Base-by-base conservation (phyloP, 2,329 filamentous ascomycete genomes). In the Trichoderma hamatum region DNA sequence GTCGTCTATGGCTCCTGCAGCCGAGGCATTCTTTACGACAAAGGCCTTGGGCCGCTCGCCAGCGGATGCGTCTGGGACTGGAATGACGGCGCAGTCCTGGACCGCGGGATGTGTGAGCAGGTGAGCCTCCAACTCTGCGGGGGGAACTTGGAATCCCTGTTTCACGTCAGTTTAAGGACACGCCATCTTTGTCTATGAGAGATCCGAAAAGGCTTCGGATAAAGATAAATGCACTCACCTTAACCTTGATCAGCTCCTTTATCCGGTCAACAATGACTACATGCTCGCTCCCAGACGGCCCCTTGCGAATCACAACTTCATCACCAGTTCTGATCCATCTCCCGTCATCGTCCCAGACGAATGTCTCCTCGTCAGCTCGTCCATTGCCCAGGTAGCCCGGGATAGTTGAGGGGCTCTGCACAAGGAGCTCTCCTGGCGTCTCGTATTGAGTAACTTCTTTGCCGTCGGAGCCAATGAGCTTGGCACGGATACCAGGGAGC, bases 321-420 rank as follows among this genome's bases (percentile, higher is more conserved):
- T 97, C 94, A 9, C 94, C 94, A 0, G 94, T 97, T 51, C 86
- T 87, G 85, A 97, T 88, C 88, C 93, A 96, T 72, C 88, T 81
- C 5, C 89, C 88, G 72, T 94, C 89, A 1, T 89, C 84, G 63
- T 89, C 84, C 72, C 80, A 82, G 0, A 89, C 75, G 74, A 93
- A 97, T 0, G 94, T 96, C 76, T 96, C 93, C 63, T 86, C 84
- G n/a, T 90, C 96, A 3, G 94, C 93, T 75, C 92, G 90, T 52
- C 92, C 89, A 75, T 97, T 96, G 80, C 96, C 91, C 63, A 97
- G 82, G 74, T 97, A 97, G 1, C 94, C 94, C 0, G 97, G 80
- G 0, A 92, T 89, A 1, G 96, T 87, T 0, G 90, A 89, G 0
- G 93, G 94, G 0, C 88, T 88, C 76, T 93, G 91, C 24, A 97